These are phyloP conservation scores for Globisporangium apiculatum DNA, from an alignment of 352 stramenopile species.

Conservation along the genomic window DNA sequence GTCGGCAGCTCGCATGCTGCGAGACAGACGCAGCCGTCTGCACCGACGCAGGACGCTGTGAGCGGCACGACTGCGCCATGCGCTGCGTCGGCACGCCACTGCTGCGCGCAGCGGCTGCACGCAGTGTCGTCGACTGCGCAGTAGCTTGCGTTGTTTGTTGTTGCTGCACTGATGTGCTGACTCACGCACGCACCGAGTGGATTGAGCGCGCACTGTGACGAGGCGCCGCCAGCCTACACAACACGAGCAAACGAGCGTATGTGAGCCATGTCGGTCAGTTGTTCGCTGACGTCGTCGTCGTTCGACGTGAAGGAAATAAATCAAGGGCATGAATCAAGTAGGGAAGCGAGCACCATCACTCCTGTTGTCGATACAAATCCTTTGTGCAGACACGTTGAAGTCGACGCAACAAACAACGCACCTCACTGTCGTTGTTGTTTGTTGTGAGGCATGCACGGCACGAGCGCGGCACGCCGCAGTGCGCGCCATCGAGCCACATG, in stretches of 20 bases:
- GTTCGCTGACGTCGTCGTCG: neutral
- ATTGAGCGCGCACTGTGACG: conserved; percentile 24
- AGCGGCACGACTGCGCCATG: neutral
- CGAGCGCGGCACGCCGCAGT: conserved; percentile 25
- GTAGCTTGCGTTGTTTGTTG: conserved; percentile 2
- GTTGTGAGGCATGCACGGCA: conserved; percentile 36
- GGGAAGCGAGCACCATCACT: neutral
- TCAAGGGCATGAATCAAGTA: conserved; percentile 8
- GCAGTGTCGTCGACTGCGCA: conserved; percentile 5
- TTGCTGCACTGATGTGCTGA: conserved; percentile 5
- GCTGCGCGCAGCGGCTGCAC: conserved; percentile 4
- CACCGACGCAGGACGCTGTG: conserved; percentile 8
- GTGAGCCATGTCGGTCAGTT: neutral
- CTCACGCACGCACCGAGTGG: conserved; percentile 29
- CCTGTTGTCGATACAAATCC: neutral
- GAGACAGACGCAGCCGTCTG: conserved; percentile 10
- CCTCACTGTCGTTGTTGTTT: neutral
- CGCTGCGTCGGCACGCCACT: neutral
- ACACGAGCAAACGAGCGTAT: neutral
- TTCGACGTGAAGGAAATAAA: neutral
- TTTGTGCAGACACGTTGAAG: neutral
- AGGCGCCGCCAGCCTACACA: neutral
- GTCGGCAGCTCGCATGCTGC: conserved; percentile 10
- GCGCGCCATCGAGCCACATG: conserved; percentile 4
- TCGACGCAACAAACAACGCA: conserved; percentile 1